Percentiles rank a stretch among this genome's conserved stretches.
phyloP scores from a whole-genome alignment of 108 stramenopile species.

The Skeletonema potamos region DNA sequence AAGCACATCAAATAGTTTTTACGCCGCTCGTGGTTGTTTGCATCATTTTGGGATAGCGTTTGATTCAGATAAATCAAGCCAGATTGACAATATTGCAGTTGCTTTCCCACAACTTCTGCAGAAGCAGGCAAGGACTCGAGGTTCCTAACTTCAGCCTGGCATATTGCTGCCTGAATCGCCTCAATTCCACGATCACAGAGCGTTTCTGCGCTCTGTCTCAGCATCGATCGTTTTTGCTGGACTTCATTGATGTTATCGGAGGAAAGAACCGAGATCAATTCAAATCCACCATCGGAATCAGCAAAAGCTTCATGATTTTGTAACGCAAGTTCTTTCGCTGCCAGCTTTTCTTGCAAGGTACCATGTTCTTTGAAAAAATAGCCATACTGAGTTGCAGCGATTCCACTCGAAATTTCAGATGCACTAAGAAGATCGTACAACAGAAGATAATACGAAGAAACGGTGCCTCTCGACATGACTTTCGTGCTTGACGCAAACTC shows the following conservation, averaged over 20 bases:
- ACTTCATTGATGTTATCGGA: conserved; percentile 1
- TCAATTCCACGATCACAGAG: conserved; percentile 29
- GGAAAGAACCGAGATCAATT: conserved; percentile 15
- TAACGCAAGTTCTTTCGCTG: conserved; percentile 5
- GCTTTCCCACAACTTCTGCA: conserved; percentile 8
- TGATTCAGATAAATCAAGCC: conserved; percentile 29
- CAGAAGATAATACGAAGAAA: conserved; percentile 21
- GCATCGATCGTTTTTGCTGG: conserved; percentile 8
- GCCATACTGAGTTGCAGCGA: conserved; percentile 14
- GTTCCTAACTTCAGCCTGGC: conserved; percentile 12
- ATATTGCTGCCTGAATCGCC: conserved; percentile 25
- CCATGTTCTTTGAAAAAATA: conserved; percentile 20
- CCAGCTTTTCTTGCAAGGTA: conserved; percentile 15
- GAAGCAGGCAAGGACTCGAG: conserved; percentile 3
- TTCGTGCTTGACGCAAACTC: conserved; percentile 30
- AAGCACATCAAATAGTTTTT: conserved; percentile 27
- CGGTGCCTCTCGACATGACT: conserved; percentile 22
- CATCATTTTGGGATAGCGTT: conserved; percentile 22
- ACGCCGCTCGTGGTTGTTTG: conserved; percentile 22
- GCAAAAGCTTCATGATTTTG: background rate
- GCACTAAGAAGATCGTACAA: conserved; percentile 16
- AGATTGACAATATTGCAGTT: conserved; percentile 22
- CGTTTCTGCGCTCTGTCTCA: conserved; percentile 24
- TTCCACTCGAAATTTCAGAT: conserved; percentile 6
- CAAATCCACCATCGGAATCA: conserved; percentile 5